Evolutionary conservation across 176 grass and related monocot genomes (phyloP).

Genomic region (Bolboschoenus planiculmis): DNA sequence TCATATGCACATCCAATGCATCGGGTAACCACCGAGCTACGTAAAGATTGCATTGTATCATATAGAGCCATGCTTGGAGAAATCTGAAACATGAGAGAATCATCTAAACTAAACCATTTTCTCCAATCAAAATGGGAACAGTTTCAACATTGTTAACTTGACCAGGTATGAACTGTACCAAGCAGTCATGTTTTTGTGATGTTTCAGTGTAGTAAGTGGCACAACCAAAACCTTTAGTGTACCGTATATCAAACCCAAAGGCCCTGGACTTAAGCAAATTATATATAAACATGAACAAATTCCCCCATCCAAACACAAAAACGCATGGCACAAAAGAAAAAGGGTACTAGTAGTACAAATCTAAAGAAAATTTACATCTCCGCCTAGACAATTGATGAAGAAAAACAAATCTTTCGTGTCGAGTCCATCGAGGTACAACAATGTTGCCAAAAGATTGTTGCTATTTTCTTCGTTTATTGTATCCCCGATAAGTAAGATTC

Average conservation of each 20-base stretch:
- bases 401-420: constrained; percentile 74
- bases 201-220: neutral
- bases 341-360: neutral
- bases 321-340: neutral
- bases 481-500: constrained; percentile 75
- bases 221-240: neutral
- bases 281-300: neutral
- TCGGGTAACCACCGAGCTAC: constrained; percentile 60
- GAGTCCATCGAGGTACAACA: constrained; percentile 81
- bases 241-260: neutral
- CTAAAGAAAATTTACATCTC: constrained; percentile 67
- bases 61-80: constrained; percentile 85
- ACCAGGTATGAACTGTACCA: neutral
- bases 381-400: constrained; percentile 88
- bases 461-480: constrained; percentile 81
- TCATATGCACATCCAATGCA: constrained; percentile 92
- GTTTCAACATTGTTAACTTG: neutral
- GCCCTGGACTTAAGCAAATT: neutral
- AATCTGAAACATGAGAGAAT: constrained; percentile 47
- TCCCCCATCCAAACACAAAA: neutral
- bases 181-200: neutral
- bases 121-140: neutral
- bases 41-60: constrained; percentile 86
- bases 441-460: constrained; percentile 82
- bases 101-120: neutral